Percentiles rank a stretch among this genome's conserved stretches.
Conservation (phyloP, 495 filamentous ascomycete genomes). For the Aspergillus diversus region DNA sequence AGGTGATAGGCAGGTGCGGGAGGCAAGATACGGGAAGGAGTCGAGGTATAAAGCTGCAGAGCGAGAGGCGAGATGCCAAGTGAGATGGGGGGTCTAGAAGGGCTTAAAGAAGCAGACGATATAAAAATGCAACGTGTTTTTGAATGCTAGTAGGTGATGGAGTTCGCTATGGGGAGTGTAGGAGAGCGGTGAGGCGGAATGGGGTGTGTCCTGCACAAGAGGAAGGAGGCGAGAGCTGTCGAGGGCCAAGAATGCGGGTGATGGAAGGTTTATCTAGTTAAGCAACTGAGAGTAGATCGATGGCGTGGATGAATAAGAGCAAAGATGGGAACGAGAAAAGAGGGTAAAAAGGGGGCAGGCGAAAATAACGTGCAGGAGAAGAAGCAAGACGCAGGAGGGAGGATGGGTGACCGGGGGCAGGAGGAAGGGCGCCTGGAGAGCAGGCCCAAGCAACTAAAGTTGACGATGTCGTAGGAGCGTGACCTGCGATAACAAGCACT, state of each 20-base stretch:
- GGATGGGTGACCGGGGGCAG: conserved; percentile 26
- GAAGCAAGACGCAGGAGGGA: conserved; percentile 6
- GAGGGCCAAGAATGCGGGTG: conserved; percentile 14
- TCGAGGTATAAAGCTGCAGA: conserved; percentile 12
- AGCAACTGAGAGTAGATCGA: conserved; percentile 16
- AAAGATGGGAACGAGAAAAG: conserved; percentile 24
- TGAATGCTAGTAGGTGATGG: conserved; percentile 2
- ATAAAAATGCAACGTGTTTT: not conserved
- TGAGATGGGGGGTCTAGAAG: not conserved
- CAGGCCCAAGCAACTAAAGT: conserved; percentile 37
- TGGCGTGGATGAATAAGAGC: conserved; percentile 7
- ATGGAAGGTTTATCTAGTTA: conserved; percentile 12
- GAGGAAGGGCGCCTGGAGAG: conserved; percentile 25
- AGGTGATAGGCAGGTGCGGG: not conserved
- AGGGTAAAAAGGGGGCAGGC: not conserved
- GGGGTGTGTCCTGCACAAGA: conserved; percentile 16
- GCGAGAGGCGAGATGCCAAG: not conserved
- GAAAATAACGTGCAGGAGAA: conserved; percentile 19
- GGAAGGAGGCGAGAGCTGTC: conserved; percentile 20
- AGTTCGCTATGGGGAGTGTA: conserved; percentile 14
- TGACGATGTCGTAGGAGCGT: conserved; percentile 34
- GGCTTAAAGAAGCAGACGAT: not conserved
- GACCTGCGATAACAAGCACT: conserved; percentile 44
- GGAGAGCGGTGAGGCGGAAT: conserved; percentile 38
- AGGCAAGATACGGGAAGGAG: conserved; percentile 14